Evolutionary conservation across 2,329 filamentous ascomycete species (phyloP), one percentile per base, ranked within the genome.

Genomic region (Calonectria pauciramosa): DNA sequence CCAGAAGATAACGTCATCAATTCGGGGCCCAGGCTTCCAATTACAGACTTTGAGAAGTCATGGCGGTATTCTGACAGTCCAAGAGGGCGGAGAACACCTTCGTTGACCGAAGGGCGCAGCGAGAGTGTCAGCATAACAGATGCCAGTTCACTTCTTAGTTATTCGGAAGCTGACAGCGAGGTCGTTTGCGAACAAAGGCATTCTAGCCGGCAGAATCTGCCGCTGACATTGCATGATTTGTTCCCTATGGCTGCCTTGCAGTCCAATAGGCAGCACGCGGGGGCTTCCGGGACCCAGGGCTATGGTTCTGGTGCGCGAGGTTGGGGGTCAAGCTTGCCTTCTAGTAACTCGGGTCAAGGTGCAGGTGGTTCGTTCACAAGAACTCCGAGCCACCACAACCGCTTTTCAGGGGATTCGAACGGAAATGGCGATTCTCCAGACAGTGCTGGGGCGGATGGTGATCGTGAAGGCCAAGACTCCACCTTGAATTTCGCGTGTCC

Each of bases 131-230:
- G 26, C 51, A 18, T 34, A 18, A 34, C 49, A 5, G 65, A 68
- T 59, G n/a, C 36, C 28, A 68, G 51, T 32, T 68, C 66, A 8
- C 34, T 59, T 14, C 16, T 30, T 8, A 47, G 23, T 10, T n/a
- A 41, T 26, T 68, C 66, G 18, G 66, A 68, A 56, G 28, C 66
- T 20, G 20, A 34, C 36, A 68, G 49, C 26, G 66, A 68, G 26
- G n/a, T 34, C 20, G 6, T 20, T 18, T 23, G 36, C 10, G 51
- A 68, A 26, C 16, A 38, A 47, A 59, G 26, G 16, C 66, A 59
- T 23, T 59, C 34, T 26, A 32, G 23, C 18, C 66, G 66, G 3
- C 34, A 68, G 51, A 68, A 68, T 47, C 49, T 68, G 14, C 66
- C 66, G 11, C 36, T 1, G 18, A 34, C 11, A 34, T 9, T 68